Base-by-base conservation (phyloP, 495 filamentous ascomycete genomes). In the Lasiosphaeris hirsuta region DNA sequence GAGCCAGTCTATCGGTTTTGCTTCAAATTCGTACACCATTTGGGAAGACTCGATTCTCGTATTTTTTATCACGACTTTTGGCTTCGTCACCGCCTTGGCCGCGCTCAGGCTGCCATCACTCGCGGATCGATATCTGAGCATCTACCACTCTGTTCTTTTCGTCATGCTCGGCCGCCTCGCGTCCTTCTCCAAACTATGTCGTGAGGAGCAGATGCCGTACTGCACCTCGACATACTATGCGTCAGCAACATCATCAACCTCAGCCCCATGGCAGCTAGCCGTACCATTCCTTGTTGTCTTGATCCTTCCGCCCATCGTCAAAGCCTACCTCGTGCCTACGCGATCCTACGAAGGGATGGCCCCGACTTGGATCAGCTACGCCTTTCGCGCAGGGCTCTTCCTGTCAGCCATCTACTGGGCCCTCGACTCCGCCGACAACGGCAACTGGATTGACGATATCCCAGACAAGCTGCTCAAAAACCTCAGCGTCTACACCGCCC, bases 11-110 rank as follows among this genome's bases (percentile, higher is more conserved):
- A 73, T 90, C 60, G 93, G 92, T 38, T 97, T 97, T 71, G 94
- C 91, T 0, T 93, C 94, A 4, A 99, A 97, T 68, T 97, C 94
- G 1, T 99, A 91, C 72, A 97, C 93, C 5, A 96, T 99, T 59
- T 97, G 95, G 95, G 94, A 99, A 74, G 95, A 97, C 63, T 88
- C 91, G 14, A 96, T 96, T 44, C 78, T 96, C n/a, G 75, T 92
- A 2, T 95, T 93, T 75, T 92, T 97, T 76, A 82, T 97, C 53
- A 81, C 83, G 3, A 95, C 92, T 0, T 97, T 97, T 70, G 93
- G 90, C 30, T 72, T 90, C 17, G 75, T 84, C 38, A 81, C 84
- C 35, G 79, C 89, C n/a, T 67, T 89, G 4, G 84, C 86, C 5
- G 91, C 92, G 8, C 80, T 93, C 62, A 83, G 89, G 19, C 83